Conservation (phyloP, 75 land plant species). For the Chamaecyparis obtusa region DNA sequence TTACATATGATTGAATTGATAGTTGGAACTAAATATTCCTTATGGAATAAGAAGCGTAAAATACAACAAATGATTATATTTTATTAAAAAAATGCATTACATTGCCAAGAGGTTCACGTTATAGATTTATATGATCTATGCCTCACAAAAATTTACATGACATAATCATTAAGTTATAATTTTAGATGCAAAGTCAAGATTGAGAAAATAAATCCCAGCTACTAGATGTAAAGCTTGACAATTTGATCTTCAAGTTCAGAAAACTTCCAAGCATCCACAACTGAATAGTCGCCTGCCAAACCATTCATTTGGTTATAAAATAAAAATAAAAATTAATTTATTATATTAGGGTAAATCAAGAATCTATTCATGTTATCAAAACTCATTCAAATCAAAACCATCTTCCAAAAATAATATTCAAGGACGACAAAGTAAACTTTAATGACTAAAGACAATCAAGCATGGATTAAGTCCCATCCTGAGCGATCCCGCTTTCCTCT, state of each 20-base stretch:
- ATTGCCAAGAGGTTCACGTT: neutral
- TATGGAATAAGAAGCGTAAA: neutral
- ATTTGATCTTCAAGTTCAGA: conserved; percentile 56
- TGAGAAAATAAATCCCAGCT: neutral
- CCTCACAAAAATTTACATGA: neutral
- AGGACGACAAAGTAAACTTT: neutral
- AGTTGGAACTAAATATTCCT: neutral
- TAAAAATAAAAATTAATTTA: neutral
- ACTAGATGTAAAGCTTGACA: conserved; percentile 45
- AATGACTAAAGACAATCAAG: neutral
- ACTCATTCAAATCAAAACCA: neutral
- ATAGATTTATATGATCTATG: neutral
- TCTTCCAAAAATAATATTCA: neutral
- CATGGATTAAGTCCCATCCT: too few species aligned
- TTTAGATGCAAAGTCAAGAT: too few species aligned
- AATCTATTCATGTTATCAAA: neutral
- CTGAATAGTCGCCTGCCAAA: conserved; percentile 44
- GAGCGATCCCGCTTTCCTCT: too few species aligned
- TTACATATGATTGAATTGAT: neutral
- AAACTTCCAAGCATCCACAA: conserved; percentile 73
- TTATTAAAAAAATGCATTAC: neutral
- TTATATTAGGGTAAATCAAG: neutral
- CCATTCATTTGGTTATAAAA: neutral
- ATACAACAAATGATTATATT: neutral
- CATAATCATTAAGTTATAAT: neutral